A percentile compares a stretch with the other conserved stretches of the same genome.
These are phyloP conservation scores for Gillenia trifoliata DNA, from an alignment of 306 rosid species.

Conservation along the genomic window DNA sequence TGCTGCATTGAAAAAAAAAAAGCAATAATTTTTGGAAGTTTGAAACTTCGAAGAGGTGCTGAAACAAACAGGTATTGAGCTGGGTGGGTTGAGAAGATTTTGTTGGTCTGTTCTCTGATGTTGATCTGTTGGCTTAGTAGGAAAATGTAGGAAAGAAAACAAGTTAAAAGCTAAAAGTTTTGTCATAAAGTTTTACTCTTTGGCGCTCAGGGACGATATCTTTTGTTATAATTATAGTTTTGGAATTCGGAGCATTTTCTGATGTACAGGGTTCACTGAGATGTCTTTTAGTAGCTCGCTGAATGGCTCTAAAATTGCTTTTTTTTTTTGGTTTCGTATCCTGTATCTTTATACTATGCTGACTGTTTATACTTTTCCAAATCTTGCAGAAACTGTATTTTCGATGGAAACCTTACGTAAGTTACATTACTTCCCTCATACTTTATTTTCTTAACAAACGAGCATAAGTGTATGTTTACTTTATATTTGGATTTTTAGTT, in stretches of 20 bases:
- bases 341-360: constrained; percentile 18
- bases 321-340: not conserved
- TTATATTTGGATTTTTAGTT: not conserved
- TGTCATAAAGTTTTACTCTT: not conserved
- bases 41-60: too few relatives aligned
- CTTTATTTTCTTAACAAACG: not conserved
- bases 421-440: constrained; percentile 22
- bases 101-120: not conserved
- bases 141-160: constrained; percentile 2
- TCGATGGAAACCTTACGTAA: constrained; percentile 91
- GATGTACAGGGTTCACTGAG: not conserved
- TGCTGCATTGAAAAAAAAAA: too few relatives aligned
- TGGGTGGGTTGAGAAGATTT: not conserved
- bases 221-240: not conserved
- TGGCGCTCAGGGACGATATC: not conserved
- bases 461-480: not conserved
- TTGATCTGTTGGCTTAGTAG: not conserved
- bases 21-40: not conserved
- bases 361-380: constrained; percentile 25
- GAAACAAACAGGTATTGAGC: not conserved
- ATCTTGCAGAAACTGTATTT: constrained; percentile 72
- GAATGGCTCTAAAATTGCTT: not conserved
- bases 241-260: not conserved
- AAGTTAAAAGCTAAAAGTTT: not conserved
- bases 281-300: not conserved